These are phyloP conservation scores for Carex scoparia DNA, from an alignment of 176 grass and related monocot genomes.

Conservation along the genomic window DNA sequence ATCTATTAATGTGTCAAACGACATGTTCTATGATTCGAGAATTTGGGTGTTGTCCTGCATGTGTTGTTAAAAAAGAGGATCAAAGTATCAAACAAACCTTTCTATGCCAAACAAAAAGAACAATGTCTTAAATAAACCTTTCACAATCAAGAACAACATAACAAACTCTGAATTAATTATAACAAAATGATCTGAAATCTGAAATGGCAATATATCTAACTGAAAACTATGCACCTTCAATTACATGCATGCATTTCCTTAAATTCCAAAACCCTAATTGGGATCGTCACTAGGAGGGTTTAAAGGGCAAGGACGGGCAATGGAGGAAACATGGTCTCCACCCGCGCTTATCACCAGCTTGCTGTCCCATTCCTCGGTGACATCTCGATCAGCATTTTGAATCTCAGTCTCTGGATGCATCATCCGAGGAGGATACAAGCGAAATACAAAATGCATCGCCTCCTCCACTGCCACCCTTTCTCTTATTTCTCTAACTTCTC, in stretches of 20 bases:
- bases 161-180: not conserved
- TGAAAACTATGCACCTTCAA: not conserved
- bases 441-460: not conserved
- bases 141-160: not conserved
- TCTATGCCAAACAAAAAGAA: not conserved
- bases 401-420: not conserved
- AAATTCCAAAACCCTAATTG: not conserved
- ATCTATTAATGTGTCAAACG: not conserved
- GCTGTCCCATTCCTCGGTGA: conserved; percentile 27
- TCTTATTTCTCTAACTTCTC: not conserved
- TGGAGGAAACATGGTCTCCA: conserved; percentile 25
- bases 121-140: not conserved
- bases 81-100: not conserved
- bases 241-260: not conserved
- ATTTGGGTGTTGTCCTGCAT: not conserved
- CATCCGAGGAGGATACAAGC: conserved; percentile 10
- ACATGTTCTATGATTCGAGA: not conserved
- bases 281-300: not conserved
- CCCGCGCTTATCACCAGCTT: conserved; percentile 41
- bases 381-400: not conserved
- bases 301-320: conserved; percentile 41
- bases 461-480: not conserved
- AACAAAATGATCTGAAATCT: not conserved
- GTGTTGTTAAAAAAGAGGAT: not conserved
- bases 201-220: not conserved